These are phyloP conservation scores for Didymella sp. DNA, from an alignment of 2,329 filamentous ascomycete genomes.

Conservation along the genomic window DNA sequence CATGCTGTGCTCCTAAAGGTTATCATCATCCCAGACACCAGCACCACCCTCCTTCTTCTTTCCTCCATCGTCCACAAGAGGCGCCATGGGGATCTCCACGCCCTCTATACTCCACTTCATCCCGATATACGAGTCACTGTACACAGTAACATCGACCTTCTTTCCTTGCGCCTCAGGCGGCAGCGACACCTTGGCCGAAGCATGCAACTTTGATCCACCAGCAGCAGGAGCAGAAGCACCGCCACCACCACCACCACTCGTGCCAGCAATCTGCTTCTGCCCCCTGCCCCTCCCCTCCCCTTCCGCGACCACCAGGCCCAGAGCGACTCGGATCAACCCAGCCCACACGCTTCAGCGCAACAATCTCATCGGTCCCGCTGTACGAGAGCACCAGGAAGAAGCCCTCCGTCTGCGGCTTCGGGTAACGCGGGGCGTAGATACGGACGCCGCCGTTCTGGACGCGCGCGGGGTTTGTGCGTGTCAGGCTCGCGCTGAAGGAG, in stretches of 20 bases:
- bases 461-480: slow-evolving; percentile 66
- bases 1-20: neutral
- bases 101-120: slow-evolving; percentile 67
- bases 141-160: slow-evolving; percentile 74
- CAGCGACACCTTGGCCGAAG: slow-evolving; percentile 66
- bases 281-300: slow-evolving; percentile 13
- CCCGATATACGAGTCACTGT: slow-evolving; percentile 88
- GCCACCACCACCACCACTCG: slow-evolving; percentile 16
- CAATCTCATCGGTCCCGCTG: slow-evolving; percentile 72
- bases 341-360: slow-evolving; percentile 84
- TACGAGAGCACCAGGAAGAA: slow-evolving; percentile 86
- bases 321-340: slow-evolving; percentile 62
- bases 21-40: slow-evolving; percentile 17
- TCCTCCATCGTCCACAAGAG: slow-evolving; percentile 37
- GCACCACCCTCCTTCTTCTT: slow-evolving; percentile 36
- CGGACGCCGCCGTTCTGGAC: slow-evolving; percentile 62
- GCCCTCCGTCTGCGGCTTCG: slow-evolving; percentile 92
- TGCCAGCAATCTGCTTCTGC: slow-evolving; percentile 2
- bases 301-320: slow-evolving; percentile 7
- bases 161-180: slow-evolving; percentile 62
- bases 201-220: slow-evolving; percentile 54
- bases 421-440: slow-evolving; percentile 87
- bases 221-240: slow-evolving; percentile 20
- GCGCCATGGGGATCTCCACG: slow-evolving; percentile 58
- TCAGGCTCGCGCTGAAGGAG: slow-evolving; percentile 68